Evolutionary conservation across 192 early-diverging fungal species (phyloP).

Genomic region (Coemansia guatemalensis): DNA sequence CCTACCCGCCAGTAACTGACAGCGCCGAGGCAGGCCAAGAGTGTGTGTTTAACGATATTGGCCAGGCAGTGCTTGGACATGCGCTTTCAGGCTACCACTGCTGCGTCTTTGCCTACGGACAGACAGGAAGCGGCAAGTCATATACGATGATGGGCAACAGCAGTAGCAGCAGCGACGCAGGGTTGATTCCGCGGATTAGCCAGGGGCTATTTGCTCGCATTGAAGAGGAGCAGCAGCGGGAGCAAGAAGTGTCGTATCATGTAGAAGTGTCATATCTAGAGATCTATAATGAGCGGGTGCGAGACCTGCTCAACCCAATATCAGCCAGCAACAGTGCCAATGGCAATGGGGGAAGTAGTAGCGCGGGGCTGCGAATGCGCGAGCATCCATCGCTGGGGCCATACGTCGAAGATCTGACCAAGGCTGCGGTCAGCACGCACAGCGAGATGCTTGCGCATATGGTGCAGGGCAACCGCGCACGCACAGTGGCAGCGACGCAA

Average conservation of each 20-base stretch:
- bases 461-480: conserved; percentile 77
- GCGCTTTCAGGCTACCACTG: conserved; percentile 89
- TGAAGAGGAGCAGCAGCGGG: conserved; percentile 23
- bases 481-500: conserved; percentile 87
- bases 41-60: conserved; percentile 73
- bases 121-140: conserved; percentile 58
- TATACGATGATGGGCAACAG: conserved; percentile 67
- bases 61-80: conserved; percentile 76
- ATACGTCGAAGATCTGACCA: conserved; percentile 91
- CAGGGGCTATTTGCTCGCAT: conserved; percentile 75
- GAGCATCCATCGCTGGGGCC: conserved; percentile 79
- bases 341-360: too few species aligned
- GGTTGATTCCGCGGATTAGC: conserved; percentile 87
- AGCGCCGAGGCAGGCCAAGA: conserved; percentile 70
- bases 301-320: conserved; percentile 77
- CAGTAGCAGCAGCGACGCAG: conserved; percentile 57
- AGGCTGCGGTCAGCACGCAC: conserved; percentile 76
- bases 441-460: conserved; percentile 71
- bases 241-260: conserved; percentile 50
- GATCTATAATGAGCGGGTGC: conserved; percentile 85
- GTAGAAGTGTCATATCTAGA: conserved; percentile 91
- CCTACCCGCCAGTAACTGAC: conserved; percentile 81
- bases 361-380: conserved; percentile 65
- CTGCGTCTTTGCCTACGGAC: conserved; percentile 86
- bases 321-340: conserved; percentile 53